A percentile compares a stretch with the other conserved stretches of the same genome.
phyloP scores from a whole-genome alignment of 1,284 basidiomycete genomes.

The Porodaedalea pini region DNA sequence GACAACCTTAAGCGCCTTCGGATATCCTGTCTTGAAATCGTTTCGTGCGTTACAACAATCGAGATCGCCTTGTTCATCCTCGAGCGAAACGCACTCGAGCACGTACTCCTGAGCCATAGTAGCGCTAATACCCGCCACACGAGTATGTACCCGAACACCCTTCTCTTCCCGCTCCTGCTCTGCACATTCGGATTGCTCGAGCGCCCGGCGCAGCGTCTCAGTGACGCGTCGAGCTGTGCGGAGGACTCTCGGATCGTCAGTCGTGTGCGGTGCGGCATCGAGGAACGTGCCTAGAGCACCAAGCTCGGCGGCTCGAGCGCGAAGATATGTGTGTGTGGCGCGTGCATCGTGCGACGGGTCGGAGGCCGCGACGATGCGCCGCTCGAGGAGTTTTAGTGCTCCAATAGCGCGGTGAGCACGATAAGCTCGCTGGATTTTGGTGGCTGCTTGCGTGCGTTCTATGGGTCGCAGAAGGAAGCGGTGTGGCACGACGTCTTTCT shows the following conservation, averaged over 20 bases:
- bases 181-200: background rate
- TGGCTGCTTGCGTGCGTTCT: conserved; percentile 1
- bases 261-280: background rate
- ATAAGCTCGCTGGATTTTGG: conserved; percentile 16
- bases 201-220: background rate
- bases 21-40: background rate
- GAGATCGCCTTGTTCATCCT: background rate
- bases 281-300: background rate
- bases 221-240: background rate
- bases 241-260: background rate
- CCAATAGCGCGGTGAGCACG: conserved; percentile 7
- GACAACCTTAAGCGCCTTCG: background rate
- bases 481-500: background rate
- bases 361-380: background rate
- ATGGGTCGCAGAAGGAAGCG: background rate
- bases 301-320: background rate
- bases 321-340: background rate
- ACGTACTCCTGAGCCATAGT: background rate
- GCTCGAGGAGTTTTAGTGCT: background rate
- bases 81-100: background rate
- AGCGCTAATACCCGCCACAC: background rate
- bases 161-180: background rate
- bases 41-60: background rate
- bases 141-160: background rate
- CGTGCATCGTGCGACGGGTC: background rate